Evolutionary conservation across 2,329 filamentous ascomycete genomes (phyloP).

Genomic region (Aspergillus ibericus): DNA sequence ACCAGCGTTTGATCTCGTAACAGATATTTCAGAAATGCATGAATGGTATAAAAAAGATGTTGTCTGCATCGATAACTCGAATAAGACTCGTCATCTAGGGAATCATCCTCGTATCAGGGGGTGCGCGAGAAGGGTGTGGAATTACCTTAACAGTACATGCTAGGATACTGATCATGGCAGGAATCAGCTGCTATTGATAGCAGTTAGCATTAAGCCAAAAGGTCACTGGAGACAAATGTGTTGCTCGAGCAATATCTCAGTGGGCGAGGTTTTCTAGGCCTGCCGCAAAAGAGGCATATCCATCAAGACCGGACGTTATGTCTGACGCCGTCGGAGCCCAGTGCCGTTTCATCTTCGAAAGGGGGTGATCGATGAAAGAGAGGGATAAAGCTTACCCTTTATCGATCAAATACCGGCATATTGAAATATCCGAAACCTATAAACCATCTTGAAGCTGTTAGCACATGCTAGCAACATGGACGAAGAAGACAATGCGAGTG

Average conservation of each 20-base stretch:
- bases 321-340: constrained; percentile 81
- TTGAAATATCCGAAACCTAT: background rate
- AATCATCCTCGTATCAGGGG: constrained; percentile 48
- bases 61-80: constrained; percentile 63
- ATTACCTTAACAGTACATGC: constrained; percentile 17
- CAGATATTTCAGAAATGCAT: constrained; percentile 54
- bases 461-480: constrained; percentile 9
- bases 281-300: constrained; percentile 86
- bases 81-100: constrained; percentile 67
- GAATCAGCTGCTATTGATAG: background rate
- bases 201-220: constrained; percentile 30
- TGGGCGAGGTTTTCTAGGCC: constrained; percentile 99
- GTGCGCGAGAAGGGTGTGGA: background rate
- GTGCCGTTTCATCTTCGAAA: constrained; percentile 65
- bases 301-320: constrained; percentile 66
- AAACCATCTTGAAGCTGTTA: constrained; percentile 22
- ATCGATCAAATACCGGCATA: background rate
- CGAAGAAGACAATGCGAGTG: constrained; percentile 19
- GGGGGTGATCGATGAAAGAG: background rate
- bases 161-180: background rate
- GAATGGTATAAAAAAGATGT: constrained; percentile 57
- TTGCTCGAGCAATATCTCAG: constrained; percentile 59
- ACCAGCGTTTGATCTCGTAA: constrained; percentile 11
- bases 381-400: constrained; percentile 25
- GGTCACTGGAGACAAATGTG: constrained; percentile 20